Evolutionary conservation across 176 grass and related monocot species (phyloP), one percentile per base, ranked within the genome.

Genomic region (Zea luxurians): DNA sequence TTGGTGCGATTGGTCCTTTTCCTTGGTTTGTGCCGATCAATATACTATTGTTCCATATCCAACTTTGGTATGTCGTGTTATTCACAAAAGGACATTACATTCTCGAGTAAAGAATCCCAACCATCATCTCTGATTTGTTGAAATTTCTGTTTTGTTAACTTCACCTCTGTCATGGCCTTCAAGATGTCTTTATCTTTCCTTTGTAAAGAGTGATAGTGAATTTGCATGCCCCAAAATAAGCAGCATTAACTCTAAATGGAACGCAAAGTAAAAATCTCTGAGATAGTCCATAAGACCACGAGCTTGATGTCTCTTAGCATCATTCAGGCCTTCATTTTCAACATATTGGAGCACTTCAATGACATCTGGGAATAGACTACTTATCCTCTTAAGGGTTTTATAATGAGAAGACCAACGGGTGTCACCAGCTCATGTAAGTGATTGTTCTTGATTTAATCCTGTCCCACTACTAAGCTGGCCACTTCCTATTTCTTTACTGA

Each of bases 261-360:
- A 40, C 38, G 2, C 38, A 40, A 40, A 40, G 38, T 40, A 0
- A 40, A 40, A 40, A 40, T 40, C 38, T 1, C 2, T 40, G 38
- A 40, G 38, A 40, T 40, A 40, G 38, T 40, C 38, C 38, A 40
- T 40, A 4, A 40, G 52, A 37, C 59, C 35, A 54, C 10, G 36
- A 40, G 66, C 47, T 49, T 66, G 66, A 53, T 15, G 71, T 74
- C 61, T 80, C 78, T 72, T 72, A 0, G 34, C 70, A 72, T 72
- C 48, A 17, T 0, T 72, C 6, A 48, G 34, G 2, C 70, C 48
- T 53, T 72, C 47, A 17, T 71, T 71, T 71, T 52, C 47, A 52
- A 71, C 47, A 71, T 71, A 71, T 9, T 37, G 13, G 69, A 71
- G 48, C 21, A 71, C 69, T 16, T 53, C 69, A 71, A 71, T 72